Percentiles rank a stretch among this genome's conserved stretches.
Conservation (phyloP, 2,329 filamentous ascomycete genomes). For the Trichoderma hamatum region DNA sequence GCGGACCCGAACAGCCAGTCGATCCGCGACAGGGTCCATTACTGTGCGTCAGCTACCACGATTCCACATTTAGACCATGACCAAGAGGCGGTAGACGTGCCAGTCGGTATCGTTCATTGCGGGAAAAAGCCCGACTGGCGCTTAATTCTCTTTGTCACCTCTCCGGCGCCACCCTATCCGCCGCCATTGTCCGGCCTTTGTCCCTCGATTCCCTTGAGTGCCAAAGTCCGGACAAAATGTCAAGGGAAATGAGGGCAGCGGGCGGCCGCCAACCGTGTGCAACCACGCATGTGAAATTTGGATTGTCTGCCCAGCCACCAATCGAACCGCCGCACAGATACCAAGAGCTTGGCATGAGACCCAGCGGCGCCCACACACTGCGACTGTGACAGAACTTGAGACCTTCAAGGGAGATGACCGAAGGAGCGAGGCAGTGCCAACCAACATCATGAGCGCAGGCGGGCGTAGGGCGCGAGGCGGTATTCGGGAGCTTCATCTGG, state of each 20-base stretch:
- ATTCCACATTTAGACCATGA: not conserved
- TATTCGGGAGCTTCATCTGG: not conserved
- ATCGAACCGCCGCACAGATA: constrained; percentile 13
- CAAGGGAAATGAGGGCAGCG: constrained; percentile 3
- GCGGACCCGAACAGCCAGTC: constrained; percentile 11
- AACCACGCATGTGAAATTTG: constrained; percentile 14
- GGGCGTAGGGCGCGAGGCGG: not conserved
- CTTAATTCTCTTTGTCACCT: not conserved
- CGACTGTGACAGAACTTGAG: constrained; percentile 20
- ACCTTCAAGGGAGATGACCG: constrained; percentile 4
- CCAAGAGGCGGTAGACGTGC: constrained; percentile 7
- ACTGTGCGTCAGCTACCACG: not conserved
- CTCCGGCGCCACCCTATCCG: constrained; percentile 14
- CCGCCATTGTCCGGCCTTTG: not conserved
- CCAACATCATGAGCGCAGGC: not conserved
- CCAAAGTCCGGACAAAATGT: not conserved
- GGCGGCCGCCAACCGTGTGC: constrained; percentile 14
- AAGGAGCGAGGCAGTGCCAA: constrained; percentile 21
- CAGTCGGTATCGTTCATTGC: not conserved
- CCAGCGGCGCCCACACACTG: constrained; percentile 4
- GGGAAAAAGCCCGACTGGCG: not conserved
- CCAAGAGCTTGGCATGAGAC: constrained; percentile 16
- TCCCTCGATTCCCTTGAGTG: not conserved
- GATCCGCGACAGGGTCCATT: constrained; percentile 17
- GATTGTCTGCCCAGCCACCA: constrained; percentile 11